Base-by-base conservation (phyloP, 768 basidiomycete genomes). In the Chalciporus pseudorubinellus region DNA sequence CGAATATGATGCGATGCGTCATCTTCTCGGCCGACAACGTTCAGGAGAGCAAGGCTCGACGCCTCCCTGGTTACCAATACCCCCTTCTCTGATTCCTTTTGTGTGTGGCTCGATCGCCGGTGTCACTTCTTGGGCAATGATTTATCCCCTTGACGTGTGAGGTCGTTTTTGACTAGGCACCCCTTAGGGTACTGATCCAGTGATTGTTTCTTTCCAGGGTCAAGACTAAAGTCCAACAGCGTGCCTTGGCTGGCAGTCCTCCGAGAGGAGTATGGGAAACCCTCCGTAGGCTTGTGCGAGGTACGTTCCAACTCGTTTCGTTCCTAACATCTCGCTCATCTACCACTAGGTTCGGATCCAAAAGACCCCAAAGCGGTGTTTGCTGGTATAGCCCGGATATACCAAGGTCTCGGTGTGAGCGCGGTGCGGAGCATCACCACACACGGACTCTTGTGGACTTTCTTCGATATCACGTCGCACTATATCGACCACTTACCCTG, bases 171-270 rank as follows among this genome's bases (percentile, higher is more conserved):
- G 22, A 16, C 19, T n/a, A 9, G 8, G 18, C 8, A 26, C 26
- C 24, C 28, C 34, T 28, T 31, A 39, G 40, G 41, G 55, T 50
- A 31, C 29, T 31, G 29, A 48, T 26, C 6, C 6, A 26, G 26
- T 7, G 26, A 26, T 26, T 7, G 26, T 36, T 51, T 58, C 41
- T 56, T 28, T 55, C 18, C 57, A 91, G 89, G 39, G 89, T 93
- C 40, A 92, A 95, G 78, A 98, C 95, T 0, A 95, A 95, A 71
- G 78, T 95, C n/a, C 95, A 98, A 68, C 90, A 95, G 69, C 84
- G 95, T 46, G 85, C 92, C 21, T 74, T 98, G 46, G 87, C 92
- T 6, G 89, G 91, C 41, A 80, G 88, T 55, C 77, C 74, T 46
- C 83, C 85, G 55, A 83, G 90, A 48, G 80, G 86, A 46, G 77